Percentiles rank a stretch among this genome's conserved stretches.
Evolutionary conservation across 2,329 filamentous ascomycete species (phyloP).

Genomic region (Phialophora verrucosa): DNA sequence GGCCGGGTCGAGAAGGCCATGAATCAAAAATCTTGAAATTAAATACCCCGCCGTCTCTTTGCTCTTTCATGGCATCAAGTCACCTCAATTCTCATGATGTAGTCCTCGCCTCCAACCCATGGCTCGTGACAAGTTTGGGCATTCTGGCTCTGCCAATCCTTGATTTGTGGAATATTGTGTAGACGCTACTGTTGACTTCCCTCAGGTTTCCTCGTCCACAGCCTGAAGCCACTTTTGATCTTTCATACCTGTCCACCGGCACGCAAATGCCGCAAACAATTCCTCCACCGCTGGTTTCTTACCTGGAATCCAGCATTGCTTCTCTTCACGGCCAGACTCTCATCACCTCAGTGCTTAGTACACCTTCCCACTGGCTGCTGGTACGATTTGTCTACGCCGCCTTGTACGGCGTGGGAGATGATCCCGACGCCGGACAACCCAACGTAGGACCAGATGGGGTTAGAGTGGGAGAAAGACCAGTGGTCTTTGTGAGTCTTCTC

Average conservation of each 20-base stretch:
- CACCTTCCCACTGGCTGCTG: conserved; percentile 63
- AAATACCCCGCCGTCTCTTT: neutral
- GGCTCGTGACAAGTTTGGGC: neutral
- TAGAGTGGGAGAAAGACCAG: conserved; percentile 44
- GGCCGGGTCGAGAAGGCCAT: neutral
- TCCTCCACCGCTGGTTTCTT: conserved; percentile 48
- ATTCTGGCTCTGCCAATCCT: neutral
- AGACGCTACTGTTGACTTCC: too few relatives aligned
- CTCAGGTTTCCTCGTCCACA: neutral
- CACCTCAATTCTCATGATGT: neutral
- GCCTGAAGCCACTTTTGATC: neutral
- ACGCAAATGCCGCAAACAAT: conserved; percentile 48
- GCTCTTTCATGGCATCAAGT: neutral
- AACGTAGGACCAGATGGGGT: neutral
- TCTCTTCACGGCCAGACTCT: conserved; percentile 48
- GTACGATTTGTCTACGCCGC: conserved; percentile 55
- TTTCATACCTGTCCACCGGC: neutral
- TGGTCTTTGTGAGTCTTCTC: conserved; percentile 84
- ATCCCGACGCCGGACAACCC: neutral
- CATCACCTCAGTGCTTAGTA: conserved; percentile 52
- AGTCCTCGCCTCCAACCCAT: neutral
- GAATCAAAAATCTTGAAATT: neutral
- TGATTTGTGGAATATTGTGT: neutral
- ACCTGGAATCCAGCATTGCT: conserved; percentile 45
- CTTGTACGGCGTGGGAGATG: conserved; percentile 43